These are phyloP conservation scores for Litchi chinensis DNA, from an alignment of 345 rosid genomes.

Conservation along the genomic window DNA sequence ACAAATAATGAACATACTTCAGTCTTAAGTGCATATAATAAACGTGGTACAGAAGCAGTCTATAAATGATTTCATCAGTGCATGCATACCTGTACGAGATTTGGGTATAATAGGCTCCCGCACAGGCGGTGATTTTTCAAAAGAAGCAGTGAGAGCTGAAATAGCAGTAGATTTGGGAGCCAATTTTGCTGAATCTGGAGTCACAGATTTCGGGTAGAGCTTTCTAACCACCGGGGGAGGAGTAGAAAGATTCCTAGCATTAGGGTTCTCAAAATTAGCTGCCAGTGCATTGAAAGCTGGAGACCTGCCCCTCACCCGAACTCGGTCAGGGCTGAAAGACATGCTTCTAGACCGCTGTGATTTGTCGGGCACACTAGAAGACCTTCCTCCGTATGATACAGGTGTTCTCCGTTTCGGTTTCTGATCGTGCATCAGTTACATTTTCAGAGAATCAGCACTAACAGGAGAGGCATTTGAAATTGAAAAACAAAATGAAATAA, in stretches of 20 bases:
- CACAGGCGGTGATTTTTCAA: slow-evolving; percentile 64
- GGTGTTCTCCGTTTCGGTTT: slow-evolving; percentile 91
- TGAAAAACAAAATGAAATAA: background rate
- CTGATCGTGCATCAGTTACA: slow-evolving; percentile 38
- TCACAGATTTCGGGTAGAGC: slow-evolving; percentile 86
- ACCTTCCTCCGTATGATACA: slow-evolving; percentile 83
- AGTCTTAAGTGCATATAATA: slow-evolving; percentile 5
- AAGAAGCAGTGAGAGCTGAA: slow-evolving; percentile 64
- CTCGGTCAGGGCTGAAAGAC: slow-evolving; percentile 96
- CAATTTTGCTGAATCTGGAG: slow-evolving; percentile 68
- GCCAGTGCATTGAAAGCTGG: slow-evolving; percentile 98
- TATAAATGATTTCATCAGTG: background rate
- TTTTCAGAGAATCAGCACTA: slow-evolving; percentile 7
- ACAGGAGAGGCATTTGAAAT: background rate
- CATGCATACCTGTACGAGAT: slow-evolving; percentile 65
- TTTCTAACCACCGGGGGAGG: slow-evolving; percentile 95
- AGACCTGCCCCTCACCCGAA: slow-evolving; percentile 97
- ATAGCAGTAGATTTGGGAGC: slow-evolving; percentile 71
- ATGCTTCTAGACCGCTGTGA: slow-evolving; percentile 95
- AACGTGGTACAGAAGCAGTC: background rate
- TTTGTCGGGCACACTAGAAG: slow-evolving; percentile 85
- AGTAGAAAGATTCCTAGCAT: slow-evolving; percentile 86
- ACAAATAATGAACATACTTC: slow-evolving; percentile 23
- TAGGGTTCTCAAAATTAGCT: slow-evolving; percentile 87
- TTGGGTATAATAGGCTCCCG: slow-evolving; percentile 71